Percentiles rank a stretch among this genome's conserved stretches.
These are phyloP conservation scores for Cairneyella variabilis DNA, from an alignment of 495 filamentous ascomycete genomes.

Conservation along the genomic window DNA sequence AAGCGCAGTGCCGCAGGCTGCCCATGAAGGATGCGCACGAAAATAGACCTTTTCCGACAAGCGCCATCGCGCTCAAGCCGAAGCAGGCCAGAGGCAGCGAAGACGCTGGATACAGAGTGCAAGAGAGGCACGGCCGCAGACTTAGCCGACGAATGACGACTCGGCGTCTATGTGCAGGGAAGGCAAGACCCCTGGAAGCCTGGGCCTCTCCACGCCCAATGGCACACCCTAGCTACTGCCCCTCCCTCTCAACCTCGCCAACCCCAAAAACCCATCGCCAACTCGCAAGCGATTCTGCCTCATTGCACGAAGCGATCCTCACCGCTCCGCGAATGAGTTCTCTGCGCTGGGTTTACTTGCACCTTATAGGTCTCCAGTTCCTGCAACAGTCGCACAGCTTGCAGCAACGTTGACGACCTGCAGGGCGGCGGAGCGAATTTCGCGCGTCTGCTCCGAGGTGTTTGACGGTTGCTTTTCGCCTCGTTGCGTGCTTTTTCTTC, in stretches of 20 bases:
- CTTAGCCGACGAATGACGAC: constrained; percentile 25
- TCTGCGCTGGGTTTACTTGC: neutral
- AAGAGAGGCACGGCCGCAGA: neutral
- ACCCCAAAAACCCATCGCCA: neutral
- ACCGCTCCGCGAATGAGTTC: constrained; percentile 22
- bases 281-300: constrained; percentile 19
- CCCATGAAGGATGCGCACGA: neutral
- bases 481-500: too few species aligned
- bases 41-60: constrained; percentile 25
- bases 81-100: constrained; percentile 6
- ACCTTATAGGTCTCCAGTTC: constrained; percentile 18
- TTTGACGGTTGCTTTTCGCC: constrained; percentile 16
- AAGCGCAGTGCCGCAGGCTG: constrained; percentile 15
- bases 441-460: constrained; percentile 3
- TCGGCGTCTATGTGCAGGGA: constrained; percentile 16
- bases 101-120: neutral
- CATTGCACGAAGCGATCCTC: neutral
- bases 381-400: constrained; percentile 13
- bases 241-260: neutral
- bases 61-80: constrained; percentile 22
- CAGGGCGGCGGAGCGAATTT: constrained; percentile 21
- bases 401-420: constrained; percentile 18
- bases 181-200: constrained; percentile 4
- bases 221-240: too few species aligned
- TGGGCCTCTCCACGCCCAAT: neutral